Percentiles rank a stretch among this genome's conserved stretches.
Conservation (phyloP, 352 stramenopile species). For the Elongisporangium senticosum region DNA sequence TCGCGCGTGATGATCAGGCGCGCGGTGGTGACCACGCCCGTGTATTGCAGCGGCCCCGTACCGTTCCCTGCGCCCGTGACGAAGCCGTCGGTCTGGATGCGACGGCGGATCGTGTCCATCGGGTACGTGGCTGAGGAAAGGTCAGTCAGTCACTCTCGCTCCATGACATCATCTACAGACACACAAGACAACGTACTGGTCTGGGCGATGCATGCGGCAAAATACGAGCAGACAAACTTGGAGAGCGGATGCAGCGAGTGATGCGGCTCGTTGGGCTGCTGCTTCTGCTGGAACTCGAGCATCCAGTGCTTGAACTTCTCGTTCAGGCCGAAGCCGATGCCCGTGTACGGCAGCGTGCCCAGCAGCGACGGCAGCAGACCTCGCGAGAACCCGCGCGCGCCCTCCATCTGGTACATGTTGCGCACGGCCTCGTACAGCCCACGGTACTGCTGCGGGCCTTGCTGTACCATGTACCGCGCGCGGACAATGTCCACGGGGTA, state of each 20-base stretch:
- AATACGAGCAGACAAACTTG: slow-evolving; percentile 83
- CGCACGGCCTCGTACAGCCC: slow-evolving; percentile 62
- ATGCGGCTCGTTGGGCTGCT: slow-evolving; percentile 19
- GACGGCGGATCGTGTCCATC: slow-evolving; percentile 78
- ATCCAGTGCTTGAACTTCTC: slow-evolving; percentile 78
- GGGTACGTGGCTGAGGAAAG: slow-evolving; percentile 64
- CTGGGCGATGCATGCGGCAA: slow-evolving; percentile 79
- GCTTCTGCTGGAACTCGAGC: slow-evolving; percentile 37
- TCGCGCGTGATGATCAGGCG: slow-evolving; percentile 68
- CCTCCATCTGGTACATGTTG: slow-evolving; percentile 76
- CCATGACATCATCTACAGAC: background rate
- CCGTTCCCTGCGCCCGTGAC: slow-evolving; percentile 27
- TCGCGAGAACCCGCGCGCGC: slow-evolving; percentile 55
- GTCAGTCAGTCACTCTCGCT: no score
- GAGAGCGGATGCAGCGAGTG: slow-evolving; percentile 55
- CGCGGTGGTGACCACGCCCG: slow-evolving; percentile 53
- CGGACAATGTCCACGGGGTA: slow-evolving; percentile 83
- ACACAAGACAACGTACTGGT: slow-evolving; percentile 40
- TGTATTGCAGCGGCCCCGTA: slow-evolving; percentile 48
- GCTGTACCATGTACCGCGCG: slow-evolving; percentile 84
- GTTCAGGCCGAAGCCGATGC: slow-evolving; percentile 82
- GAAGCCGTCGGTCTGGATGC: slow-evolving; percentile 82
- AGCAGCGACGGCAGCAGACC: slow-evolving; percentile 74
- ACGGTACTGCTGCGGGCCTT: slow-evolving; percentile 68
- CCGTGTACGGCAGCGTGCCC: slow-evolving; percentile 81